Evolutionary conservation across 257 asterid species (phyloP), one percentile per base, ranked within the genome.

Genomic region (Nicotiana tomentosiformis): DNA sequence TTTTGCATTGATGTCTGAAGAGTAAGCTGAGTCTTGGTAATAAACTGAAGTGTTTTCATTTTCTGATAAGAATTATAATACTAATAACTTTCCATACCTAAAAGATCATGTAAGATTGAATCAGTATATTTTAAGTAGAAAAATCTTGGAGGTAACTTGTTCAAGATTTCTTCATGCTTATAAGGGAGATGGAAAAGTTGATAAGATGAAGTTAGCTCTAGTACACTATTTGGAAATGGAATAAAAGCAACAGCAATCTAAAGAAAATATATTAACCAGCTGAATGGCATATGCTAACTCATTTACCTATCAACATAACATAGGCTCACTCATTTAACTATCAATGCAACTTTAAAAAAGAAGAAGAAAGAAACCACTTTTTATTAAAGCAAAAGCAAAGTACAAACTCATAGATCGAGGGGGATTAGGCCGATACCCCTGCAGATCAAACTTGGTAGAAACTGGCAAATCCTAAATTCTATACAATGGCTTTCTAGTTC

Each of bases 1-100:
- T 93, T 92, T 67, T 93, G 97, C 86, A 69, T 88, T 84, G 57
- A 12, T 53, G 18, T 53, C 18, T 12, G 17, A 53, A 53, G 57
- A 53, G 57, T 53, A 10, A 53, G 15, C 57, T 53, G 57, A 3
- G 1, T 53, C 57, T 53, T 53, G 57, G 57, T 53, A 53, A 53
- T n/a, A 0, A 23, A 43, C 14, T 23, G 12, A 39, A 39, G 78
- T 43, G 43, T 10, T 70, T 70, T 11, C 35, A n/a, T 6, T 39
- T 70, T n/a, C n/a, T n/a, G 1, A 70, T 20, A 70, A 70, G 30
- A 43, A 33, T 37, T 11, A 5, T 37, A n/a, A 67, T 67, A 68
- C 56, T 37, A 68, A 10, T 37, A 68, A 68, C 32, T 68, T 35
- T 68, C 53, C 17, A 16, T 68, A 67, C 15, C 77, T 37, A 39